Percentiles rank a stretch among this genome's conserved stretches.
phyloP scores from a whole-genome alignment of 1,284 basidiomycete species.

The Phellinidium pouzarii region DNA sequence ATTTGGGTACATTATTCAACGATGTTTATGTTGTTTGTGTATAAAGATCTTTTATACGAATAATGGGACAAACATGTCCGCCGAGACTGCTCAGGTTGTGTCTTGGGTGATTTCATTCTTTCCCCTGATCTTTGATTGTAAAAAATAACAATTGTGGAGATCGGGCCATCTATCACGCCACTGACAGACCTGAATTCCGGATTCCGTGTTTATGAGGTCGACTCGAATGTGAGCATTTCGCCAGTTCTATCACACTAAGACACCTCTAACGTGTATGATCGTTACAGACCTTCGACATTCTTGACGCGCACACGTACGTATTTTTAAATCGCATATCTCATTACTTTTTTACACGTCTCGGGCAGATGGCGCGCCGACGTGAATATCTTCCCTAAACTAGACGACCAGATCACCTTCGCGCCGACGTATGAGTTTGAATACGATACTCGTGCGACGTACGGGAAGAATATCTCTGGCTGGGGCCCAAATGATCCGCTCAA shows the following conservation, averaged over 20 bases:
- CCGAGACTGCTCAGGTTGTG: conserved; percentile 47
- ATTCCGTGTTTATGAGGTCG: conserved; percentile 75
- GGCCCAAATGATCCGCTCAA: conserved; percentile 63
- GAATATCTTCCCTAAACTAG: conserved; percentile 47
- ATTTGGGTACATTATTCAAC: background rate
- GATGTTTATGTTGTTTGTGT: background rate
- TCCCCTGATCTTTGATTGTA: background rate
- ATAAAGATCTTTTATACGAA: conserved; percentile 71
- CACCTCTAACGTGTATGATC: background rate
- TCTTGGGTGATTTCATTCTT: conserved; percentile 39
- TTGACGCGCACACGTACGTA: conserved; percentile 67
- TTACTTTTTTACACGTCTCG: background rate
- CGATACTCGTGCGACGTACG: conserved; percentile 64
- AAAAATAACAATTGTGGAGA: conserved; percentile 28
- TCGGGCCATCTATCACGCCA: conserved; percentile 68
- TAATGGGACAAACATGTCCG: conserved; percentile 58
- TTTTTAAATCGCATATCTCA: background rate
- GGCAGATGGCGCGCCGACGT: conserved; percentile 60
- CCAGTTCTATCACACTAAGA: background rate
- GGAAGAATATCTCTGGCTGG: conserved; percentile 56
- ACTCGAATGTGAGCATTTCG: conserved; percentile 25
- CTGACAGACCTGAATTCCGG: conserved; percentile 71
- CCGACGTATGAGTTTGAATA: conserved; percentile 70
- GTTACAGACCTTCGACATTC: conserved; percentile 66
- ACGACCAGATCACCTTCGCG: conserved; percentile 47